These are phyloP conservation scores for Leccinum subrobustum DNA, from an alignment of 1,284 basidiomycete species.

Conservation along the genomic window DNA sequence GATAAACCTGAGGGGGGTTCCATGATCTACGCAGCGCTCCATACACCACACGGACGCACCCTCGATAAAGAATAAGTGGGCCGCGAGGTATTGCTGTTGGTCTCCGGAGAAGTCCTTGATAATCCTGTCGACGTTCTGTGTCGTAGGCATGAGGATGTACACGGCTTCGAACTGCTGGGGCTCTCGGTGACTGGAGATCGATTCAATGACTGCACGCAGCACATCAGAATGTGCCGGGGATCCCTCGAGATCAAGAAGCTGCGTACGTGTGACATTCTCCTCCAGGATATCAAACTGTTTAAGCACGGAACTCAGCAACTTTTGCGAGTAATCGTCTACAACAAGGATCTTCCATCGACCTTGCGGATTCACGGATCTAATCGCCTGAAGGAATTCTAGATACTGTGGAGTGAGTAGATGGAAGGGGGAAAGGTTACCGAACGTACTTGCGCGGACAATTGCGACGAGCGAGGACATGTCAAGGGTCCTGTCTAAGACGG, in stretches of 20 bases:
- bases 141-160: slow-evolving; percentile 94
- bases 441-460: slow-evolving; percentile 53
- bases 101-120: slow-evolving; percentile 79
- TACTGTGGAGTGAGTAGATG: slow-evolving; percentile 6
- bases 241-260: not conserved
- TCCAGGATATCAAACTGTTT: slow-evolving; percentile 92
- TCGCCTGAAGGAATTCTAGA: slow-evolving; percentile 76
- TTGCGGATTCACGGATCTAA: slow-evolving; percentile 78
- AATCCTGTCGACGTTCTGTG: slow-evolving; percentile 90
- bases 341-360: slow-evolving; percentile 96
- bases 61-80: slow-evolving; percentile 95
- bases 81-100: slow-evolving; percentile 78
- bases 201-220: slow-evolving; percentile 64
- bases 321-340: slow-evolving; percentile 90
- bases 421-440: not conserved
- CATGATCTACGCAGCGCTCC: slow-evolving; percentile 2
- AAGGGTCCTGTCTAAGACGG: slow-evolving; percentile 4
- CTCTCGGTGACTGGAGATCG: slow-evolving; percentile 70
- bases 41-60: slow-evolving; percentile 44
- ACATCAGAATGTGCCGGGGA: slow-evolving; percentile 7
- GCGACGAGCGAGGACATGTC: slow-evolving; percentile 57
- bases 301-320: slow-evolving; percentile 81
- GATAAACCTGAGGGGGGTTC: slow-evolving; percentile 50
- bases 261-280: slow-evolving; percentile 91
- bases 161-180: slow-evolving; percentile 87